Evolutionary conservation across 257 asterid species (phyloP).

Genomic region (Scutellaria barbata): DNA sequence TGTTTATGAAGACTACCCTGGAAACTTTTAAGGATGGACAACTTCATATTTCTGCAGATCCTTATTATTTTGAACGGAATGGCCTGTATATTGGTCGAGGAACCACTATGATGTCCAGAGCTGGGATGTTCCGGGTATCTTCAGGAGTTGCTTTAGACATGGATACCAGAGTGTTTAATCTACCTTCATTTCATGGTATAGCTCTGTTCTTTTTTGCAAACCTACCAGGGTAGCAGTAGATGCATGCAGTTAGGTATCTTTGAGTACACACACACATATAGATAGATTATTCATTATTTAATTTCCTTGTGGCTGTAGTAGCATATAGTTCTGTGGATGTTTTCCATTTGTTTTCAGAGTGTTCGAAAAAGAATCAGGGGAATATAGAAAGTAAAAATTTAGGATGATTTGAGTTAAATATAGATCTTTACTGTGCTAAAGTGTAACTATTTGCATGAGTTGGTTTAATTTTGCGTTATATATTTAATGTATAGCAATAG

Average conservation of each 20-base stretch:
- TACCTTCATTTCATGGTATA: slow-evolving; percentile 83
- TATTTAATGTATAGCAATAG: not conserved
- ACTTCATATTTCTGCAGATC: slow-evolving; percentile 57
- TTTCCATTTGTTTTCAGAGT: slow-evolving; percentile 4
- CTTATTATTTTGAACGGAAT: slow-evolving; percentile 63
- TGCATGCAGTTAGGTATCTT: not conserved
- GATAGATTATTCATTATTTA: too few species aligned
- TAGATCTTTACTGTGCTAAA: slow-evolving; percentile 8
- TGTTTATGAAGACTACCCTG: slow-evolving; percentile 7
- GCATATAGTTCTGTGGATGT: slow-evolving; percentile 7
- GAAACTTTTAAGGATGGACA: slow-evolving; percentile 8
- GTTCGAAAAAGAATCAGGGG: not conserved
- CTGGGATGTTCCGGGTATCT: slow-evolving; percentile 85
- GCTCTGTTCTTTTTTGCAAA: slow-evolving; percentile 23
- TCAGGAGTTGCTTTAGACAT: slow-evolving; percentile 82
- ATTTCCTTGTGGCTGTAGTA: not conserved
- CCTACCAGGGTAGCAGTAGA: not conserved
- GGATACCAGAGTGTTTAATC: slow-evolving; percentile 76
- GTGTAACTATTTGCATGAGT: not conserved
- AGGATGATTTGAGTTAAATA: slow-evolving; percentile 17
- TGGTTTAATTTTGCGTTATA: slow-evolving; percentile 3
- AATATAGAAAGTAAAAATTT: not conserved
- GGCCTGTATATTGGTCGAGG: slow-evolving; percentile 97
- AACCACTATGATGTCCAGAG: slow-evolving; percentile 80
- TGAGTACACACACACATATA: not conserved